Percentiles rank a stretch among this genome's conserved stretches.
phyloP scores from a whole-genome alignment of 805 yeast genomes.

The Saccharomyces paradoxus region DNA sequence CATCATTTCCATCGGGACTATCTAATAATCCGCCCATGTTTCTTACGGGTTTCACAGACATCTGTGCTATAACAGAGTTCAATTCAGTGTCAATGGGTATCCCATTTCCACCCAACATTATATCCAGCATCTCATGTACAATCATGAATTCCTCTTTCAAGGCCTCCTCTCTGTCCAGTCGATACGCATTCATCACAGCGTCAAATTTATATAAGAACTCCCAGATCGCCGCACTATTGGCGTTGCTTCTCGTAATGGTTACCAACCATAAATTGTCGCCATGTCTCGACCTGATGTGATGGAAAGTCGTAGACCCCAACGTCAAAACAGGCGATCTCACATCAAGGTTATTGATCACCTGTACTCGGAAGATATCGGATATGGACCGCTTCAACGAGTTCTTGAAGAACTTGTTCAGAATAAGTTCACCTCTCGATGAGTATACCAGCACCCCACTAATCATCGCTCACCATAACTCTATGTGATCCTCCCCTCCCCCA shows the following conservation, averaged over 20 bases:
- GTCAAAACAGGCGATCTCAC: slow-evolving; percentile 70
- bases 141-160: slow-evolving; percentile 59
- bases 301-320: slow-evolving; percentile 84
- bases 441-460: slow-evolving; percentile 75
- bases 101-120: slow-evolving; percentile 38
- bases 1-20: slow-evolving; percentile 4
- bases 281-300: slow-evolving; percentile 55
- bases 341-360: slow-evolving; percentile 59
- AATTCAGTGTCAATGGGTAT: slow-evolving; percentile 23
- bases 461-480: slow-evolving; percentile 37
- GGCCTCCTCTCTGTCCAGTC: slow-evolving; percentile 34
- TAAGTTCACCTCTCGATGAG: slow-evolving; percentile 74
- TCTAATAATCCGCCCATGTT: slow-evolving; percentile 3
- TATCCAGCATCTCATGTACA: slow-evolving; percentile 72
- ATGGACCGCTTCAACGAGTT: slow-evolving; percentile 73
- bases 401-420: slow-evolving; percentile 63
- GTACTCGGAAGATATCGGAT: slow-evolving; percentile 84
- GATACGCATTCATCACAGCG: slow-evolving; percentile 40
- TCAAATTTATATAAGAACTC: slow-evolving; percentile 68
- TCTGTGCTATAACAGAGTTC: slow-evolving; percentile 16
- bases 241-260: slow-evolving; percentile 83
- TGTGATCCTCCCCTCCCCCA: not conserved
- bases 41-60: slow-evolving; percentile 19
- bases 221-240: slow-evolving; percentile 70
- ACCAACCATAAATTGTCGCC: slow-evolving; percentile 61